A percentile compares a stretch with the other conserved stretches of the same genome.
phyloP scores from a whole-genome alignment of 441 rosid species.

The Syzygium syzygioides region DNA sequence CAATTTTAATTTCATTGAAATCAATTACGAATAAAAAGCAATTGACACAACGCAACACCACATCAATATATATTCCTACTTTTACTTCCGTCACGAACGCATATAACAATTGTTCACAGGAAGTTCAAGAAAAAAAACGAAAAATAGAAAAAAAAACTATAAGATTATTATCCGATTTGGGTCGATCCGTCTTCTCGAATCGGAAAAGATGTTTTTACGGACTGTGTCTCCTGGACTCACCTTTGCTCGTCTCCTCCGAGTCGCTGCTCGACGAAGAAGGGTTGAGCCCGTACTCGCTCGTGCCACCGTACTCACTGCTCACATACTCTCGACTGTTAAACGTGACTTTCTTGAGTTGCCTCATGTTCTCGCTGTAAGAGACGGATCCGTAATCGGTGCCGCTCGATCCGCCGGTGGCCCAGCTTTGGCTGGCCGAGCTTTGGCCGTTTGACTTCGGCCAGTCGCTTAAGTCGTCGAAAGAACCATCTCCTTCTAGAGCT shows the following conservation, averaged over 20 bases:
- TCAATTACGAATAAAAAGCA: not conserved
- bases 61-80: not conserved
- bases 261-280: conserved; percentile 60
- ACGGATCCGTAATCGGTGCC: conserved; percentile 21
- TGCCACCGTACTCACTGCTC: conserved; percentile 51
- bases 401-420: conserved; percentile 14
- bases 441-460: not conserved
- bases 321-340: conserved; percentile 30
- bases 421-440: conserved; percentile 14
- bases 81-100: not conserved
- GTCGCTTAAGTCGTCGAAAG: conserved; percentile 1
- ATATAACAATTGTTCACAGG: not conserved
- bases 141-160: not conserved
- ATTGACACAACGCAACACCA: not conserved
- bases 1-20: not conserved
- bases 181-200: not conserved
- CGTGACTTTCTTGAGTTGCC: conserved; percentile 37
- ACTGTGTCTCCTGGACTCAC: not conserved
- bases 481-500: conserved; percentile 7
- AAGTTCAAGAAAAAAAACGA: not conserved
- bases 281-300: conserved; percentile 19
- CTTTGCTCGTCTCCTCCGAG: not conserved
- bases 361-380: conserved; percentile 46
- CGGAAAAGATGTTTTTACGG: not conserved
- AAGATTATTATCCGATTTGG: not conserved